Base-by-base conservation (phyloP, 108 stramenopile species). In the Epipyxis sp. region DNA sequence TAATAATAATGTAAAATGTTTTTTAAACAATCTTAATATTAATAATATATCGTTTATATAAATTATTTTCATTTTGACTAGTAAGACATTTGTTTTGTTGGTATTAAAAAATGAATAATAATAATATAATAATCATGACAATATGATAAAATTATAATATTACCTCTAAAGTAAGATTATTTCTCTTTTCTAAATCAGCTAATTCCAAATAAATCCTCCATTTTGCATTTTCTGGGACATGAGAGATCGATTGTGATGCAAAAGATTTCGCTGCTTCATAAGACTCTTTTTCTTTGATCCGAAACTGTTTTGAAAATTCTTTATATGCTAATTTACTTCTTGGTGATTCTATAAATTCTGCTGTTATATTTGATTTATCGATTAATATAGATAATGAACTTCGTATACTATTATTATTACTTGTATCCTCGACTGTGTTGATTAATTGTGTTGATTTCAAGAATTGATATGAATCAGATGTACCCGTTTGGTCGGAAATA, bases 81-180 rank as follows among this genome's bases (percentile, higher is more conserved):
- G n/a, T n/a, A n/a, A n/a, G n/a, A n/a, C n/a, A n/a, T n/a, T n/a
- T n/a, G n/a, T n/a, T n/a, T n/a, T n/a, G n/a, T n/a, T n/a, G n/a
- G n/a, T 3, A 16, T 37, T n/a, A 10, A 6, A 27, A 77, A 30
- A 2, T 3, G 42, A 2, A 71, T n/a, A n/a, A 71, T 20, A n/a
- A 32, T 43, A 43, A 10, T 13, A 20, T 30, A 80, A 69, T 82
- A 79, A 35, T 89, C 86, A 76, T 92, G 95, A 45, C 92, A 87
- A 61, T 83, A 62, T n/a, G n/a, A n/a, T n/a, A n/a, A n/a, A n/a
- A n/a, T n/a, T n/a, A n/a, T n/a, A n/a, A n/a, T 61, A 94, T 78
- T 0, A 94, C 94, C 54, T 90, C 89, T 1, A 85, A 85, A 61
- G 82, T 80, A 0, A 46, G 69, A 44, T 85, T 86, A 44, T 86